Evolutionary conservation across 129 eudicot genomes (phyloP), one percentile per base, ranked within the genome.

Genomic region (Helichrysum umbraculigerum): DNA sequence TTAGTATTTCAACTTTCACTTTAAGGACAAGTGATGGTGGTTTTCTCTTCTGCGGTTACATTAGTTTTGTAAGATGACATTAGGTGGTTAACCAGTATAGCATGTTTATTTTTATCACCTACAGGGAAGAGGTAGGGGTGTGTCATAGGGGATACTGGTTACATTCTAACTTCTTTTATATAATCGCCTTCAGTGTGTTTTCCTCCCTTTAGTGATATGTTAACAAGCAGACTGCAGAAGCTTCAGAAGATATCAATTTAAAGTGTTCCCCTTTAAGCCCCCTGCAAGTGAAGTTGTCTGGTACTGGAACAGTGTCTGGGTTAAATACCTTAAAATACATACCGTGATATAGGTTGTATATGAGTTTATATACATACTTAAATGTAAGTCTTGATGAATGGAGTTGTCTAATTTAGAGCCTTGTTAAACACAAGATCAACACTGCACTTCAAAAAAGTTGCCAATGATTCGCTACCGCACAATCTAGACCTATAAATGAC

Each of bases 221-320:
- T 39, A 17, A 42, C 44, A 68, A 42, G 72, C 20, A 66, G 71
- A 33, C 51, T 67, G 72, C 32, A 66, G 71, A 19, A 66, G 71
- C 71, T 35, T 4, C 17, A 50, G 5, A 16, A 50, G 57, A 11
- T 67, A 67, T 67, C 33, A 39, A 39, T 37, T 67, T 39, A 67
- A 19, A 25, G 54, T 67, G 72, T 67, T 37, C 12, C 33, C 32
- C 39, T 22, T 8, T 39, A 8, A 39, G 57, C n/a, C 44, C 72
- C n/a, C 29, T 67, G 72, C 34, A 67, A 66, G 47, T 66, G 47
- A 4, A 39, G 56, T 37, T 67, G n/a, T 67, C 72, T 35, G 47
- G 47, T 39, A 39, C 47, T 9, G 47, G 47, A 7, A 39, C 12
- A 39, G 12, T 2, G 3, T 39, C 29, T 22, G 58, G 58, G 22